A percentile compares a stretch with the other conserved stretches of the same genome.
Conservation (phyloP, 257 asterid genomes). For the Gynochthodes officinalis region DNA sequence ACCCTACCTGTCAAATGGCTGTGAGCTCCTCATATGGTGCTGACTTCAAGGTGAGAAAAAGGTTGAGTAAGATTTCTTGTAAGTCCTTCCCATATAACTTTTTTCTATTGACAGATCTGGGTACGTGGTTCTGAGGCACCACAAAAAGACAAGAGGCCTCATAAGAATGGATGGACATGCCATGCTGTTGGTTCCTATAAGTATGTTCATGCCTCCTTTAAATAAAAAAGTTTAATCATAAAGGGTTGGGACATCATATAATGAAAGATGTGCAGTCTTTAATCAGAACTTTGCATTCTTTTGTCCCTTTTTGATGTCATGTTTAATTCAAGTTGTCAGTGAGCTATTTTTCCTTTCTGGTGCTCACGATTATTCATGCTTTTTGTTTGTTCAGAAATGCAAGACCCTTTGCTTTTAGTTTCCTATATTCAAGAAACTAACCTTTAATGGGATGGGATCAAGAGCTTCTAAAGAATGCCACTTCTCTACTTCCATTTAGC, state of each 20-base stretch:
- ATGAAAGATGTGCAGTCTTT: not conserved
- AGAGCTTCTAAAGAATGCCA: not conserved
- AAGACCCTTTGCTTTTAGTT: not conserved
- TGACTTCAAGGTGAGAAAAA: constrained; percentile 72
- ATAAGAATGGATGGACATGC: constrained; percentile 79
- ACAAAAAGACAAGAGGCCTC: constrained; percentile 35
- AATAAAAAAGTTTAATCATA: not conserved
- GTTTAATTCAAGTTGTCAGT: no score
- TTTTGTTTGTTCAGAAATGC: not conserved
- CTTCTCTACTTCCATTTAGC: not conserved
- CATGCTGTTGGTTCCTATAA: constrained; percentile 97
- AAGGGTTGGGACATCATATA: not conserved
- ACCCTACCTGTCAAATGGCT: constrained; percentile 69
- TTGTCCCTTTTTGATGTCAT: not conserved
- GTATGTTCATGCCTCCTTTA: constrained; percentile 37
- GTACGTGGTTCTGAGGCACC: constrained; percentile 35
- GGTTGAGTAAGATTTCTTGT: constrained; percentile 12
- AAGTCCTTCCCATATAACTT: constrained; percentile 14
- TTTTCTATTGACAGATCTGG: constrained; percentile 63
- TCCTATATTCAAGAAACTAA: not conserved
- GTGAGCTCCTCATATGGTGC: constrained; percentile 82
- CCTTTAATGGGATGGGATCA: not conserved
- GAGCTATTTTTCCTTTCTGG: not conserved
- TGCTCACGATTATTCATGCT: not conserved
- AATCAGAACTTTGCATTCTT: not conserved